These are phyloP conservation scores for Colletotrichum spaethianum DNA, from an alignment of 2,329 filamentous ascomycete species.

Conservation along the genomic window DNA sequence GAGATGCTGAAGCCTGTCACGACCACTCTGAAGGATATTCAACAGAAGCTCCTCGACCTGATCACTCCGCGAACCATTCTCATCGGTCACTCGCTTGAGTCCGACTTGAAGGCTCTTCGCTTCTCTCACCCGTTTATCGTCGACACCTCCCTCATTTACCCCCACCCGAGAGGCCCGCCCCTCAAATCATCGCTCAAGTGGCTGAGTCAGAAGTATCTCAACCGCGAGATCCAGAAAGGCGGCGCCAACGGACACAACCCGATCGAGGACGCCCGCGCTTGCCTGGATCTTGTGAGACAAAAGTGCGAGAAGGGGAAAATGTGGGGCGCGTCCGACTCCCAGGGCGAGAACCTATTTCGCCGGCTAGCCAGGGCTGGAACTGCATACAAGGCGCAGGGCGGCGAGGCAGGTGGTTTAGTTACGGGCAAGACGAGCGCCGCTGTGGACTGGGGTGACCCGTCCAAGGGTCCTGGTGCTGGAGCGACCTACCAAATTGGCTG, in stretches of 20 bases:
- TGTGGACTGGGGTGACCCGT: slow-evolving; percentile 90
- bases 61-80: slow-evolving; percentile 82
- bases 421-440: slow-evolving; percentile 78
- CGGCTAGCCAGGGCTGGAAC: slow-evolving; percentile 78
- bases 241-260: slow-evolving; percentile 86
- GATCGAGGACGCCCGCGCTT: slow-evolving; percentile 91
- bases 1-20: slow-evolving; percentile 86
- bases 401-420: slow-evolving; percentile 66
- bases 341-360: slow-evolving; percentile 90
- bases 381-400: slow-evolving; percentile 73
- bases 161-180: slow-evolving; percentile 90
- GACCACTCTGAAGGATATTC: slow-evolving; percentile 87
- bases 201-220: slow-evolving; percentile 87
- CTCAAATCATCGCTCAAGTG: slow-evolving; percentile 93
- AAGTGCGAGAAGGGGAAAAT: slow-evolving; percentile 93
- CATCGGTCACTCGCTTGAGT: slow-evolving; percentile 85
- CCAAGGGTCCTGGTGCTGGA: slow-evolving; percentile 68
- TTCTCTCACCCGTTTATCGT: slow-evolving; percentile 94
- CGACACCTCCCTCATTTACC: slow-evolving; percentile 91
- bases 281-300: slow-evolving; percentile 92
- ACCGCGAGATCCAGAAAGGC: slow-evolving; percentile 88
- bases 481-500: slow-evolving; percentile 72
- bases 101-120: slow-evolving; percentile 86
- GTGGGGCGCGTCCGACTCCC: slow-evolving; percentile 86
- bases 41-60: slow-evolving; percentile 80